A percentile compares a stretch with the other conserved stretches of the same genome.
These are phyloP conservation scores for Penicillium malachiteum DNA, from an alignment of 495 filamentous ascomycete species.

Conservation along the genomic window DNA sequence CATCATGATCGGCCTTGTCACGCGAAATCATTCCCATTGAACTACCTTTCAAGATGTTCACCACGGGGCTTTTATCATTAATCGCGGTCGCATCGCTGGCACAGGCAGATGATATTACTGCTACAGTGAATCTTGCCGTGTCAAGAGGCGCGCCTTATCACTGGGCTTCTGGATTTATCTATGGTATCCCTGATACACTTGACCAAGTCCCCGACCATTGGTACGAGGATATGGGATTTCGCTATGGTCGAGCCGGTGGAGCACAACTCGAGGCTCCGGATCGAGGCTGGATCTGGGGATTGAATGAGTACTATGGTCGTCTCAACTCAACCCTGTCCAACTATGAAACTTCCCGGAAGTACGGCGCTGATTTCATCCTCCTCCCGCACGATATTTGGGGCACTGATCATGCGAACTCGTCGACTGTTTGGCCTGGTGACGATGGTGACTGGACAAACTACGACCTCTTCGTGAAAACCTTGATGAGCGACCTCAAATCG, in stretches of 20 bases:
- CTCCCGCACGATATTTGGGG: conserved; percentile 46
- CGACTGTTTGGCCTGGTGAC: conserved; percentile 35
- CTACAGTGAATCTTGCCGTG: conserved; percentile 11
- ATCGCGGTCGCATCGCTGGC: conserved; percentile 3
- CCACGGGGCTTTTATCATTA: neutral
- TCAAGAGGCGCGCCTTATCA: conserved; percentile 16
- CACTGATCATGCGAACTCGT: conserved; percentile 24
- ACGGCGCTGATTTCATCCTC: conserved; percentile 38
- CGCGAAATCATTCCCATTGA: neutral
- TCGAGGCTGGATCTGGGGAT: conserved; percentile 25
- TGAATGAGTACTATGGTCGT: conserved; percentile 26
- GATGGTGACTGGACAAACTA: conserved; percentile 39
- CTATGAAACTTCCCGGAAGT: conserved; percentile 34
- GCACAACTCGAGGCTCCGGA: conserved; percentile 18
- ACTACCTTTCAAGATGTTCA: neutral
- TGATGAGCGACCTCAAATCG: conserved; percentile 31
- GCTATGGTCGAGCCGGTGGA: conserved; percentile 21
- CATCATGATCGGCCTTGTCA: neutral
- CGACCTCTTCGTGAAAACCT: conserved; percentile 31
- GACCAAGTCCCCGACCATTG: conserved; percentile 31
- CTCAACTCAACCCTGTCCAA: conserved; percentile 40
- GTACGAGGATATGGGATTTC: conserved; percentile 21
- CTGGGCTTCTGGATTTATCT: conserved; percentile 34
- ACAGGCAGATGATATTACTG: conserved; percentile 12
- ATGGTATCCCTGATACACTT: conserved; percentile 30